Conservation (phyloP, 148 eudicot species). For the Tetragonia tetragonoides region DNA sequence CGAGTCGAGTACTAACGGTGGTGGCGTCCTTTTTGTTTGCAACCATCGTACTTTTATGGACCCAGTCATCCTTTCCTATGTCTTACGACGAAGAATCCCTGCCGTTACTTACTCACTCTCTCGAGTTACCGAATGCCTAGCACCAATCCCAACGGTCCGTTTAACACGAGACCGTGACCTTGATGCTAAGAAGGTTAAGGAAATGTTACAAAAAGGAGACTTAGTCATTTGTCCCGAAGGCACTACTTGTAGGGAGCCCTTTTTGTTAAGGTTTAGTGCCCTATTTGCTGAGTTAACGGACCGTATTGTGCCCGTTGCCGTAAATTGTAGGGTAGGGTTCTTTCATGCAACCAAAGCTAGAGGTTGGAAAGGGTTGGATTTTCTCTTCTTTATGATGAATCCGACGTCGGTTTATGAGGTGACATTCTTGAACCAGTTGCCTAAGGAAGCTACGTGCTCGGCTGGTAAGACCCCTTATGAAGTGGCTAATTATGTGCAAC, state of each 20-base stretch:
- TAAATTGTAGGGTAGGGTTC: constrained; percentile 28
- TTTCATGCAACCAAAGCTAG: constrained; percentile 46
- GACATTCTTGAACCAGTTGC: constrained; percentile 39
- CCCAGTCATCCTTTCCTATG: constrained; percentile 19
- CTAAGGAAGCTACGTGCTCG: constrained; percentile 20
- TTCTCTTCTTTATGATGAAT: constrained; percentile 43
- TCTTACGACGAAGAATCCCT: constrained; percentile 5
- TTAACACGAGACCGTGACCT: constrained; percentile 21
- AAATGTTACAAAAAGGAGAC: constrained; percentile 16
- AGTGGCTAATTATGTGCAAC: constrained; percentile 42
- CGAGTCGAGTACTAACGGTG: constrained; percentile 3
- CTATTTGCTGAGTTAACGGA: constrained; percentile 42
- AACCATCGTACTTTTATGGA: constrained; percentile 29
- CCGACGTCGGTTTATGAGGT: constrained; percentile 38
- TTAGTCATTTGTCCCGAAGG: constrained; percentile 27
- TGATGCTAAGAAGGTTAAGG: constrained; percentile 25
- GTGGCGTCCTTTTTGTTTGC: constrained; percentile 29
- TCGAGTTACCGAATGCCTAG: constrained; percentile 5
- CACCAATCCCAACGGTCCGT: constrained; percentile 24
- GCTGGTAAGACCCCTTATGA: constrained; percentile 32
- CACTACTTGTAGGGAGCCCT: constrained; percentile 39
- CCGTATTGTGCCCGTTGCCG: constrained; percentile 32
- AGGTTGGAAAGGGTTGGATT: constrained; percentile 50
- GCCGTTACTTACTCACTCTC: constrained; percentile 24
- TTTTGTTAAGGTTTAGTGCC: constrained; percentile 32